Percentiles rank a stretch among this genome's conserved stretches.
Evolutionary conservation across 2,329 filamentous ascomycete genomes (phyloP).

Genomic region (Pseudocercospora vitis): DNA sequence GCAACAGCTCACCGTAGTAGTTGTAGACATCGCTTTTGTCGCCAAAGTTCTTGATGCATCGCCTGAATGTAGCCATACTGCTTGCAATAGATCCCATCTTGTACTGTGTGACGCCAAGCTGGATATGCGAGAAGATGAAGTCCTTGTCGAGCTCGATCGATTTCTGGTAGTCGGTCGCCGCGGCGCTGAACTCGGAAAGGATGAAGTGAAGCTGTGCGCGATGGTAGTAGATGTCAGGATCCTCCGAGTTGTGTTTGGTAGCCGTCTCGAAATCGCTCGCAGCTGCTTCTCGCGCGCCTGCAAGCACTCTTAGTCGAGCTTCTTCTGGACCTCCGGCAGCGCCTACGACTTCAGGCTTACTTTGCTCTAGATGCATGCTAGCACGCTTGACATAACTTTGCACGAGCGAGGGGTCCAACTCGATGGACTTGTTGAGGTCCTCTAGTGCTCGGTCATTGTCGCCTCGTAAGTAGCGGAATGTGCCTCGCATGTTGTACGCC

Average conservation of each 20-base stretch:
- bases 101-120: slow-evolving; percentile 98
- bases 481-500: slow-evolving; percentile 94
- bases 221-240: slow-evolving; percentile 99
- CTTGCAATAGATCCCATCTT: slow-evolving; percentile 99
- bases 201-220: slow-evolving; percentile 98
- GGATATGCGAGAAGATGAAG: slow-evolving; percentile 99
- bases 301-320: slow-evolving; percentile 36
- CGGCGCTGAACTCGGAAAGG: slow-evolving; percentile 86
- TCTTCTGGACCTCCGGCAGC: slow-evolving; percentile 16
- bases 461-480: slow-evolving; percentile 88
- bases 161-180: slow-evolving; percentile 98
- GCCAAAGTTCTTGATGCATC: slow-evolving; percentile 97
- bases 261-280: slow-evolving; percentile 85
- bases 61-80: slow-evolving; percentile 96
- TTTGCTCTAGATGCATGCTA: slow-evolving; percentile 94
- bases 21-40: slow-evolving; percentile 98
- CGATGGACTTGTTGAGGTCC: slow-evolving; percentile 90
- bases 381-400: slow-evolving; percentile 99
- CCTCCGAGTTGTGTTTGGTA: slow-evolving; percentile 77
- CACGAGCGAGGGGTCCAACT: slow-evolving; percentile 81
- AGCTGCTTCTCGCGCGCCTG: slow-evolving; percentile 80
- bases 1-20: slow-evolving; percentile 95
- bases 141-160: slow-evolving; percentile 93
- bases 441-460: slow-evolving; percentile 78
- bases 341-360: slow-evolving; percentile 48